Base-by-base conservation (phyloP, 768 basidiomycete species). In the Sistotremastrum suecicum region DNA sequence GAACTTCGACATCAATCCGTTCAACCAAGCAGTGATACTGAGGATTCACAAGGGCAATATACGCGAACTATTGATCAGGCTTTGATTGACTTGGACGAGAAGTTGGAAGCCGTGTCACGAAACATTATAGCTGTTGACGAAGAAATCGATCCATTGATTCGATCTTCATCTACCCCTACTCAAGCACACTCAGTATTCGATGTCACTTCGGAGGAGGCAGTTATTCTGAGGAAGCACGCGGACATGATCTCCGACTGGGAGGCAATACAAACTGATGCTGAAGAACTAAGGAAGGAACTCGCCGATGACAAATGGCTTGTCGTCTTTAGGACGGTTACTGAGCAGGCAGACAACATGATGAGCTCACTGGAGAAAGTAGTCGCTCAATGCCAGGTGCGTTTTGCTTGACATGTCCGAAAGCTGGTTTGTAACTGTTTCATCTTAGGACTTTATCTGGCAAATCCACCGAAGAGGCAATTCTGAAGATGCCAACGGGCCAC, bases 311-410 rank as follows among this genome's bases (percentile, higher is more conserved):
- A 92, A 55, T 95, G 89, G 88, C 71, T 98, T 54, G 84, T 83
- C 7, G 87, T 97, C 20, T 97, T 97, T 63, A 75, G 91, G 52
- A 92, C 87, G 4, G 86, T 90, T 47, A 80, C 88, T 38, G 83
- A 91, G 56, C 92, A 97, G 60, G 92, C 94, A 38, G 88, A 91
- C 59, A 89, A 88, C 29, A 95, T 98, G 94, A 94, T 98, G 89
- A 77, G 77, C 31, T 87, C 86, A 56, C 65, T 99, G 53, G 88
- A 97, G 66, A 98, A 94, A 61, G 89, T 86, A 6, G 79, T 94
- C 39, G 80, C 79, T 55, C 78, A 85, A 52, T 92, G 89, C 67
- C 83, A 87, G 68, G 89, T 88, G 55, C 51, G 78, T 41, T 3
- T 56, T 41, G 46, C 20, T 40, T 20, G 29, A 8, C 3, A 10